Percentiles rank a stretch among this genome's conserved stretches.
These are phyloP conservation scores for Penicillium coffeae DNA, from an alignment of 495 filamentous ascomycete genomes.

Conservation along the genomic window DNA sequence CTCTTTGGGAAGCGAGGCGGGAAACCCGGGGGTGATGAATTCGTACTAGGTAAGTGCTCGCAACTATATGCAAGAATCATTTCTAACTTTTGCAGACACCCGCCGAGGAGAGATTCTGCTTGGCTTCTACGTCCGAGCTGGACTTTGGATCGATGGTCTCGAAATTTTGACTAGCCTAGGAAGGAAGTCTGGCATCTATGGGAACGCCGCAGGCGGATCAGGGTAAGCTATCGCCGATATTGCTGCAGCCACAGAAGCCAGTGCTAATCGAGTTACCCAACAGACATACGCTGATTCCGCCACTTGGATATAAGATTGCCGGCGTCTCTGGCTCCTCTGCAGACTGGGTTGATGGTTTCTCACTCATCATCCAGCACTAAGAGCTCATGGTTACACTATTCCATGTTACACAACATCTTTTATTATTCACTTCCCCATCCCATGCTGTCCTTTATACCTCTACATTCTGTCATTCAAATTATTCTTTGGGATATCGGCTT, in stretches of 20 bases:
- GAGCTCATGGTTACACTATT: neutral
- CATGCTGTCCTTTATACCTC: slow-evolving; percentile 5
- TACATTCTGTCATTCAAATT: slow-evolving; percentile 2
- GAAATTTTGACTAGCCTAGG: slow-evolving; percentile 88
- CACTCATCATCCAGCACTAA: slow-evolving; percentile 74
- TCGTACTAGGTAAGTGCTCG: slow-evolving; percentile 61
- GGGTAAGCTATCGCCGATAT: slow-evolving; percentile 55
- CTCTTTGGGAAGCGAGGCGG: slow-evolving; percentile 85
- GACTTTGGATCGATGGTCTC: slow-evolving; percentile 83
- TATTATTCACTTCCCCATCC: neutral
- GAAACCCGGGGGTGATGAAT: slow-evolving; percentile 68
- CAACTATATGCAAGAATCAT: slow-evolving; percentile 6
- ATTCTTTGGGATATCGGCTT: slow-evolving; percentile 3
- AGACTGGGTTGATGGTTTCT: slow-evolving; percentile 84
- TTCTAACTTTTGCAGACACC: slow-evolving; percentile 55
- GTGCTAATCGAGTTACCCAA: too few relatives aligned
- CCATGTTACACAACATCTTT: neutral
- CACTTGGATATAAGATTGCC: slow-evolving; percentile 82
- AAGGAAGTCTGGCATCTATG: slow-evolving; percentile 78
- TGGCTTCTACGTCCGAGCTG: slow-evolving; percentile 81
- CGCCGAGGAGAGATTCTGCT: slow-evolving; percentile 80
- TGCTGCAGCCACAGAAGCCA: too few relatives aligned
- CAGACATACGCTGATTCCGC: slow-evolving; percentile 86
- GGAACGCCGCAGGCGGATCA: slow-evolving; percentile 75
- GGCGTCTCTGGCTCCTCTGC: slow-evolving; percentile 81